Percentiles rank a stretch among this genome's conserved stretches.
These are phyloP conservation scores for Eucalyptus globulus DNA, from an alignment of 345 rosid species.

Conservation along the genomic window DNA sequence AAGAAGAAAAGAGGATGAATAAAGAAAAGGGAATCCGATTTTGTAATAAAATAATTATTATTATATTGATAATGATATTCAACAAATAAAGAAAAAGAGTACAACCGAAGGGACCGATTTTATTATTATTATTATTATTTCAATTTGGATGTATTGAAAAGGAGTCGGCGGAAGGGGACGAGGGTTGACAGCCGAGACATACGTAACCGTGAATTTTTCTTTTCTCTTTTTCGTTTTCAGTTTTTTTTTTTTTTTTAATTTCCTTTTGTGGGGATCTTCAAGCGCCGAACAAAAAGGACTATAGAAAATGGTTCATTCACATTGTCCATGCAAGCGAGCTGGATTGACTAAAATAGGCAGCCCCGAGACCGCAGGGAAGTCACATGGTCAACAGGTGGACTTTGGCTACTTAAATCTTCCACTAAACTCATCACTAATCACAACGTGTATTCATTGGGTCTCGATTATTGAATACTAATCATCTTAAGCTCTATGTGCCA, in stretches of 20 bases:
- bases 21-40: background rate
- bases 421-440: background rate
- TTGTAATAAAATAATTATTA: background rate
- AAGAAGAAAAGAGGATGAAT: background rate
- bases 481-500: background rate
- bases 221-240: constrained; percentile 20
- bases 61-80: background rate
- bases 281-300: background rate
- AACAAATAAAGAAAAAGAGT: background rate
- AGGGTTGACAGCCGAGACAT: constrained; percentile 21
- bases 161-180: constrained; percentile 24
- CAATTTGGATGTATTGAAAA: background rate
- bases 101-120: background rate
- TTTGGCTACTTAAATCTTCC: background rate
- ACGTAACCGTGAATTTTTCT: background rate
- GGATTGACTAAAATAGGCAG: background rate
- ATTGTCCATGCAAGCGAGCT: background rate
- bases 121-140: background rate
- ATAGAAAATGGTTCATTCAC: background rate
- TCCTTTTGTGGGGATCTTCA: background rate
- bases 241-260: background rate
- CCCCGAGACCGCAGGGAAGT: background rate
- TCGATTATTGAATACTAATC: background rate
- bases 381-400: background rate
- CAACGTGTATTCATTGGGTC: background rate